phyloP scores from a whole-genome alignment of 306 rosid genomes.

The Rosa lucieae region DNA sequence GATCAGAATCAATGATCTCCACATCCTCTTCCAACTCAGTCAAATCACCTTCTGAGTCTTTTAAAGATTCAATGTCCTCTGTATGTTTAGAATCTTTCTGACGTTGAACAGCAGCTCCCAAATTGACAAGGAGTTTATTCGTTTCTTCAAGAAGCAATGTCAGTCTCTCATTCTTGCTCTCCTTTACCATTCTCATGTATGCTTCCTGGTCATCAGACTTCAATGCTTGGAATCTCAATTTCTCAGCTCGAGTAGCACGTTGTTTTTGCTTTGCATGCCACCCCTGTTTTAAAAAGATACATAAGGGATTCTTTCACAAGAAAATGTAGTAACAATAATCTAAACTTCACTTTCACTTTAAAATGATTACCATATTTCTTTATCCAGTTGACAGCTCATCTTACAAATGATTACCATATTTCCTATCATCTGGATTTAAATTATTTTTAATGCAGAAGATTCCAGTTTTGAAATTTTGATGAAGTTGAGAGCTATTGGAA shows the following conservation, averaged over 20 bases:
- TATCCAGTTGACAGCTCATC: constrained; percentile 16
- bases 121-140: constrained; percentile 86
- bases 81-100: constrained; percentile 79
- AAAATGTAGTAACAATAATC: constrained; percentile 8
- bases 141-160: constrained; percentile 96
- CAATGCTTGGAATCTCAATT: constrained; percentile 96
- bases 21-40: constrained; percentile 78
- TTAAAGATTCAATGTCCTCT: constrained; percentile 75
- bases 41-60: constrained; percentile 79
- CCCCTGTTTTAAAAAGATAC: constrained; percentile 47
- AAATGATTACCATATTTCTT: constrained; percentile 16
- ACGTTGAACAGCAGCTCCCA: constrained; percentile 99
- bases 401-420: constrained; percentile 15
- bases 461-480: neutral
- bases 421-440: constrained; percentile 7
- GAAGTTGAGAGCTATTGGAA: neutral
- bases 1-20: constrained; percentile 72
- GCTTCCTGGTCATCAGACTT: constrained; percentile 99
- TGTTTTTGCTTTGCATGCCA: constrained; percentile 99
- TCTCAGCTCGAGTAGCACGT: constrained; percentile 94
- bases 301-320: constrained; percentile 18
- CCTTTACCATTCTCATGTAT: constrained; percentile 99
- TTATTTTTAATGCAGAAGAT: neutral
- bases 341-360: neutral
- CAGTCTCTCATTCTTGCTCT: constrained; percentile 95